phyloP scores from a whole-genome alignment of 2,329 filamentous ascomycete genomes.

The Fusarium anthophilum region DNA sequence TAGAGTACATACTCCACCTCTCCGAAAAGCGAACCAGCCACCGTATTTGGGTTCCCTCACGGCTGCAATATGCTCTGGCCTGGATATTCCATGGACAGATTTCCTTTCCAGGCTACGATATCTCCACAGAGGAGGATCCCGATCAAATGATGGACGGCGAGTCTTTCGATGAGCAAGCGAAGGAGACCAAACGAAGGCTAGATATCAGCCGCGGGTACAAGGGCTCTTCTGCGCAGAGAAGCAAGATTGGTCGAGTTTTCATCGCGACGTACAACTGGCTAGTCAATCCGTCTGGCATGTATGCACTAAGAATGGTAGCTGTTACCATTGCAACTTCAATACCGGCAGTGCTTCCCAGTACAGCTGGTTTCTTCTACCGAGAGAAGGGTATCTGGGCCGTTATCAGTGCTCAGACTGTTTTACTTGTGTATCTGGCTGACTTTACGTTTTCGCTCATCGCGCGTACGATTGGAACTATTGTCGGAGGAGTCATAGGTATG shows the following conservation, averaged over 20 bases:
- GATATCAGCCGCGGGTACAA: slow-evolving; percentile 46
- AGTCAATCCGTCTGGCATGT: slow-evolving; percentile 55
- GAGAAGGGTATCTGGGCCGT: slow-evolving; percentile 63
- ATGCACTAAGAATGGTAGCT: slow-evolving; percentile 57
- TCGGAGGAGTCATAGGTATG: slow-evolving; percentile 58
- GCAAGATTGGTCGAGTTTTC: slow-evolving; percentile 35
- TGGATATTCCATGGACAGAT: slow-evolving; percentile 49
- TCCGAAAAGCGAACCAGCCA: slow-evolving; percentile 47
- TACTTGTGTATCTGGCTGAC: slow-evolving; percentile 61
- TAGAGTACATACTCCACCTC: slow-evolving; percentile 50
- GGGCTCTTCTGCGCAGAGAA: slow-evolving; percentile 21
- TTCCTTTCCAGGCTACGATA: slow-evolving; percentile 29
- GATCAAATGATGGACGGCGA: slow-evolving; percentile 39
- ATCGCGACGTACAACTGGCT: slow-evolving; percentile 53
- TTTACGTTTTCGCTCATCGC: slow-evolving; percentile 57
- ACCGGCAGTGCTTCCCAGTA: slow-evolving; percentile 52
- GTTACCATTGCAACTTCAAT: slow-evolving; percentile 57
- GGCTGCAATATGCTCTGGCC: slow-evolving; percentile 50
- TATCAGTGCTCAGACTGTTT: slow-evolving; percentile 59
- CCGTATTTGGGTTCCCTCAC: slow-evolving; percentile 55
- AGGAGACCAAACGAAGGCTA: slow-evolving; percentile 49
- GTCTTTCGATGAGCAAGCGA: slow-evolving; percentile 44
- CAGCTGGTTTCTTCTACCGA: slow-evolving; percentile 60
- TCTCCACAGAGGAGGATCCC: slow-evolving; percentile 24
- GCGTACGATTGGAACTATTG: slow-evolving; percentile 54